These are phyloP conservation scores for Solanum verrucosum DNA, from an alignment of 257 asterid species.

Conservation along the genomic window DNA sequence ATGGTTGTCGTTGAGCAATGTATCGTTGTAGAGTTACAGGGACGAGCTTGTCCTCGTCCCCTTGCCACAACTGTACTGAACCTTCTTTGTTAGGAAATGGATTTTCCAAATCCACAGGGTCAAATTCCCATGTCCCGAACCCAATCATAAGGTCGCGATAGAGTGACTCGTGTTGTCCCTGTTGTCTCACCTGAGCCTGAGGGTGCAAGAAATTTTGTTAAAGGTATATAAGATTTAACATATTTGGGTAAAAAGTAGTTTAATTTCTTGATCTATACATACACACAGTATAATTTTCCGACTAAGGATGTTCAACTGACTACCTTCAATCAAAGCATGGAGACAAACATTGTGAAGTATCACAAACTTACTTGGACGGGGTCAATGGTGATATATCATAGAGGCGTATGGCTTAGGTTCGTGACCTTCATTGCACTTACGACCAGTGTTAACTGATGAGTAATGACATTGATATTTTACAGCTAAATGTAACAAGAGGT, in stretches of 20 bases:
- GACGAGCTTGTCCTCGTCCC: slow-evolving; percentile 64
- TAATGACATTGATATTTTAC: background rate
- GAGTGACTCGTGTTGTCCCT: slow-evolving; percentile 67
- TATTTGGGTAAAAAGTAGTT: background rate
- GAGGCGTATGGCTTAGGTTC: background rate
- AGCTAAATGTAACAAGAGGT: background rate
- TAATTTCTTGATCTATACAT: background rate
- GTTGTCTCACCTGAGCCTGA: slow-evolving; percentile 56
- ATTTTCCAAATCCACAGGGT: slow-evolving; percentile 58
- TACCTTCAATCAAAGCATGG: background rate
- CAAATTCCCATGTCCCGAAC: slow-evolving; percentile 81
- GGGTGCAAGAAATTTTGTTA: background rate
- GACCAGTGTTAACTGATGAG: background rate
- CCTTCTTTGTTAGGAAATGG: slow-evolving; percentile 50
- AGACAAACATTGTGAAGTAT: background rate
- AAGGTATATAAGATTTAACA: background rate
- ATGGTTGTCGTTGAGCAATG: slow-evolving; percentile 50
- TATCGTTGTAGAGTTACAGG: slow-evolving; percentile 61
- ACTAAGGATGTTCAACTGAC: background rate
- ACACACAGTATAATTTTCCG: too few species aligned
- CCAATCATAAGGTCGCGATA: slow-evolving; percentile 61
- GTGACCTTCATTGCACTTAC: background rate
- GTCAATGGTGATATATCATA: background rate
- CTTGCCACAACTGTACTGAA: slow-evolving; percentile 77
- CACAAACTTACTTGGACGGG: background rate